Evolutionary conservation across 2,329 filamentous ascomycete species (phyloP).

Genomic region (Hypoxylon sp.): DNA sequence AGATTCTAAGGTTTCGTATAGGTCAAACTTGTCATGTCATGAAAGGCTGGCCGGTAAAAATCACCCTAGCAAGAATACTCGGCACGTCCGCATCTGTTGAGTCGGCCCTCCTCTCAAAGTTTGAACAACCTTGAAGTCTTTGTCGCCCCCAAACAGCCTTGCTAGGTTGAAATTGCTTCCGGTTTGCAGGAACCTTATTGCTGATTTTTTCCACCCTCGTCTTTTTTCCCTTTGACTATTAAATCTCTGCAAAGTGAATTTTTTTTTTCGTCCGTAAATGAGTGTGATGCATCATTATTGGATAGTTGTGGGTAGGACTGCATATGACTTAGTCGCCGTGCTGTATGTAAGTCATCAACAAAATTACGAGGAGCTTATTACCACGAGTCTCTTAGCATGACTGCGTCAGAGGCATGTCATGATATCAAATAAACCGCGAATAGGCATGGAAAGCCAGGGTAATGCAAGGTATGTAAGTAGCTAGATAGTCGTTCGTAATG

Average conservation of each 20-base stretch:
- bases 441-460: slow-evolving; percentile 17
- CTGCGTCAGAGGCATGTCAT: slow-evolving; percentile 42
- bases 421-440: slow-evolving; percentile 28
- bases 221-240: not conserved
- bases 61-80: not conserved
- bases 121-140: slow-evolving; percentile 14
- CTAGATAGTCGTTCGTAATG: slow-evolving; percentile 25
- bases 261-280: slow-evolving; percentile 11
- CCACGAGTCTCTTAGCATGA: slow-evolving; percentile 26
- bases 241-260: slow-evolving; percentile 4
- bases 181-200: slow-evolving; percentile 5
- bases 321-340: slow-evolving; percentile 25
- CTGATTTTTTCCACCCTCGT: slow-evolving; percentile 2
- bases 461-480: slow-evolving; percentile 30
- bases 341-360: slow-evolving; percentile 15
- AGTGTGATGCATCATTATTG: slow-evolving; percentile 31
- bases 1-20: not conserved
- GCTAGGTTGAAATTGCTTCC: slow-evolving; percentile 4
- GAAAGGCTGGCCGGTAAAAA: slow-evolving; percentile 5
- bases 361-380: slow-evolving; percentile 28
- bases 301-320: slow-evolving; percentile 37
- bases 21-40: slow-evolving; percentile 2
- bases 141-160: slow-evolving; percentile 9
- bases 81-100: slow-evolving; percentile 17
- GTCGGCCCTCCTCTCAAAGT: slow-evolving; percentile 22